Base-by-base conservation (phyloP, 768 basidiomycete species). In the Crepidotus variabilis region DNA sequence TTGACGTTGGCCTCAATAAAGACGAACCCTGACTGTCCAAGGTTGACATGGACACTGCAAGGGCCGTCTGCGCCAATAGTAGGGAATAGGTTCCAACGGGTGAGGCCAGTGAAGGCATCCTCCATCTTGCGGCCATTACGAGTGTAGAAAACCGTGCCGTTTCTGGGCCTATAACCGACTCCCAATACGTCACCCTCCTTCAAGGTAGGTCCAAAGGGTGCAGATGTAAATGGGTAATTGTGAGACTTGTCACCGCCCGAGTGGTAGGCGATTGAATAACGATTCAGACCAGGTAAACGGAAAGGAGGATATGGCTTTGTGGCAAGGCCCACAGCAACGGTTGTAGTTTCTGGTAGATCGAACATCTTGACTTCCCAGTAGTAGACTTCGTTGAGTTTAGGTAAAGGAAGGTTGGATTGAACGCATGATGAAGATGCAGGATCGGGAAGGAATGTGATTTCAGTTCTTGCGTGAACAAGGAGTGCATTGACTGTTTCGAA, bases 301-400 rank as follows among this genome's bases (percentile, higher is more conserved):
- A 98, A 98, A 9, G 88, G 83, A 8, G 97, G 97, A 67, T 93
- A 98, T 8, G 97, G 97, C 71, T 97, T 98, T 2, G 97, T 99
- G 16, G 96, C 94, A 35, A 99, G 71, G 34, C 97, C 97, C 50
- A 98, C 84, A 33, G 93, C 86, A n/a, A 97, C 88, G 47, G 81
- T 90, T 8, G 95, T 98, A 2, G 82, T 76, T 58, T 83, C 78
- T 11, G 95, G 94, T 54, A 97, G 88, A 73, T 99, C 97, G 68
- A 94, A 98, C 90, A 98, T 92, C 76, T 99, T 99, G 59, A 94
- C 90, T 69, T 99, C 97, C 92, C 92, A 99, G 69, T 99, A 99
- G 69, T 99, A 99, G 11, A 98, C 94, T 70, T 98, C 97, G 73
- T 99, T 99, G 50, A 98, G 79, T 68, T 98, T 98, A 11, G 97